phyloP scores from a whole-genome alignment of 2,329 filamentous ascomycete species.

The Neofusicoccum sp. region DNA sequence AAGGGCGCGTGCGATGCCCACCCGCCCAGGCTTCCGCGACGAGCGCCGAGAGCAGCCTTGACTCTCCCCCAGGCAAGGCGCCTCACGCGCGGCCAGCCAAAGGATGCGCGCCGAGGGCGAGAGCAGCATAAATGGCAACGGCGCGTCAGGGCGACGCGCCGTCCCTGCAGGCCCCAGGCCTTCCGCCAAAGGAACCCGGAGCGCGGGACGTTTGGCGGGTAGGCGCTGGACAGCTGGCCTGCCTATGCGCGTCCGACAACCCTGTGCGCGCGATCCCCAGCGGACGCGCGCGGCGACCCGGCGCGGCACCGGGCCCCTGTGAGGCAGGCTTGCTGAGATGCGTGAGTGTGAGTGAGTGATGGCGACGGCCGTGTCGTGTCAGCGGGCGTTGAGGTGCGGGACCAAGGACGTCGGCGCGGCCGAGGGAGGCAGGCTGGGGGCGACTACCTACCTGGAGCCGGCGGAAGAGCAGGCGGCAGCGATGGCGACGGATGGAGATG shows the following conservation, averaged over 20 bases:
- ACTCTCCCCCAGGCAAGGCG: background rate
- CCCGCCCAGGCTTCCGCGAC: background rate
- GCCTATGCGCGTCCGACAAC: background rate
- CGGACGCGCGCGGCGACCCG: background rate
- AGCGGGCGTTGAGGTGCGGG: background rate
- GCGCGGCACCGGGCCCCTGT: background rate
- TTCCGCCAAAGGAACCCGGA: slow-evolving; percentile 1
- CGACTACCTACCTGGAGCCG: no score
- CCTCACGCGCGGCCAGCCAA: background rate
- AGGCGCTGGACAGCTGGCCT: background rate
- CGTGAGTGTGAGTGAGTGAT: background rate
- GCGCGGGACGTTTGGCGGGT: background rate
- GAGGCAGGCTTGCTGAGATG: background rate
- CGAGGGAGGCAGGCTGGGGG: no score
- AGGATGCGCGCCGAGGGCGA: background rate
- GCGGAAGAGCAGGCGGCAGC: no score
- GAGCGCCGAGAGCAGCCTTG: background rate
- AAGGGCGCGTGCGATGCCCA: background rate
- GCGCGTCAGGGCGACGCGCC: no score
- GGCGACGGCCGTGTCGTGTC: background rate
- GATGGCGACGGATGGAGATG: no score
- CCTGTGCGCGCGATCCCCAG: background rate
- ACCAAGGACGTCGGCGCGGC: no score
- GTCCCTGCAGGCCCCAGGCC: background rate
- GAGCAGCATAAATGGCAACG: background rate